Evolutionary conservation across 306 rosid species (phyloP), one percentile per base, ranked within the genome.

Genomic region (Acacia crassicarpa): DNA sequence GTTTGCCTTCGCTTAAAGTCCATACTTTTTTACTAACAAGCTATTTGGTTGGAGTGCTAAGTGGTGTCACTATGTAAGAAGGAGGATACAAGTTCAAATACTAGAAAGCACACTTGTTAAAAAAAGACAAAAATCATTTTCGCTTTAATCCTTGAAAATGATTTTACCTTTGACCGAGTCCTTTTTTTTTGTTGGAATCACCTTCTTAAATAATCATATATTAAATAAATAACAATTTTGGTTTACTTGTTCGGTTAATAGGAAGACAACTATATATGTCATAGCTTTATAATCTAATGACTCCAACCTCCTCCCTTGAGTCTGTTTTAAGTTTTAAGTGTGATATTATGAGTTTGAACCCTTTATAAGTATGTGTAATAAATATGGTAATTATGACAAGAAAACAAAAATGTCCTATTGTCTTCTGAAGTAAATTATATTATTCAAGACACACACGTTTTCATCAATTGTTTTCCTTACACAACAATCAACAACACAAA

Each of bases 1-100:
- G 48, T 8, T 19, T 67, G 4, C 44, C 7, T 16, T 33, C 0
- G n/a, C 69, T 14, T 63, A 15, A n/a, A 38, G 72, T 67, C 15
- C 27, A 8, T 35, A 35, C 58, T 17, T 35, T 38, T 5, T 6
- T 38, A 32, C 35, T 3, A 32, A 32, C 3, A 2, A 32, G 4
- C 6, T 38, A 6, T 38, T 38, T 38, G 8, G 41, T 38, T 38
- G 1, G 5, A 1, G 1, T 38, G 41, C 1, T 38, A 35, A 5
- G 6, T 35, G 7, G 7, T 4, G 0, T 35, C 1, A 35, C 0
- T 5, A 0, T 5, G 6, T 35, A 35, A 4, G 1, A 4, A 35
- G 0, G 40, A 35, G 7, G 5, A 35, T 4, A 35, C 7, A 5
- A 5, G 1, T 35, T 35, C 7, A 35, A 35, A 35, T 35, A 35